Conservation (phyloP, 768 basidiomycete species). For the Mrakia frigida region DNA sequence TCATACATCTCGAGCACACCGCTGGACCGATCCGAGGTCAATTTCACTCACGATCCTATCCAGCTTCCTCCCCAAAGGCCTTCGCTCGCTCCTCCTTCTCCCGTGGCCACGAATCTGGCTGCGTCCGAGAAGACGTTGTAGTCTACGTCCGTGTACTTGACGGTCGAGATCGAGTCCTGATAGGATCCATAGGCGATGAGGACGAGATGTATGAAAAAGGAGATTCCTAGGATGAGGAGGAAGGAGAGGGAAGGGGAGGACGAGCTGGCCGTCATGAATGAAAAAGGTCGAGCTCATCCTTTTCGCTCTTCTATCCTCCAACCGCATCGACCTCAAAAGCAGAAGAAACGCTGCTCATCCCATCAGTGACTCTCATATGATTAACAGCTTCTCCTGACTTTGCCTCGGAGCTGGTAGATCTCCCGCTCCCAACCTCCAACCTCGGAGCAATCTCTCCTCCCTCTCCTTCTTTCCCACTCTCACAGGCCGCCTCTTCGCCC, state of each 20-base stretch:
- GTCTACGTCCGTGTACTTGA: slow-evolving; percentile 98
- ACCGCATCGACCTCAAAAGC: not conserved
- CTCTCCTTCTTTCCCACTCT: no score
- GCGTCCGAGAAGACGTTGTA: slow-evolving; percentile 95
- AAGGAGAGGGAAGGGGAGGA: slow-evolving; percentile 8
- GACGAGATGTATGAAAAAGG: slow-evolving; percentile 58
- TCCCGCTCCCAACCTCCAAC: no score
- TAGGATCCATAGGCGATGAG: slow-evolving; percentile 84
- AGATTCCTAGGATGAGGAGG: not conserved
- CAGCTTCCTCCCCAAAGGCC: slow-evolving; percentile 40
- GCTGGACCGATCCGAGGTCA: not conserved
- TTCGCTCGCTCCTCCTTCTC: not conserved
- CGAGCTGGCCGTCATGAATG: not conserved
- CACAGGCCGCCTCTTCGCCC: no score
- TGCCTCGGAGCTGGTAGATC: no score
- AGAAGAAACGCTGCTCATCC: no score
- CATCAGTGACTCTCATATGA: no score
- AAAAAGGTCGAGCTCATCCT: not conserved
- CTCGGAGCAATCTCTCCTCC: no score
- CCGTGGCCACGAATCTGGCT: slow-evolving; percentile 52
- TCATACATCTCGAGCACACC: not conserved
- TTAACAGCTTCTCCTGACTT: no score
- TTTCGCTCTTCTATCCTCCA: not conserved
- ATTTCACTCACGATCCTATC: slow-evolving; percentile 67
- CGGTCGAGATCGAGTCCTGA: slow-evolving; percentile 72